phyloP scores from a whole-genome alignment of 257 asterid species.

The Jacaranda copaia region DNA sequence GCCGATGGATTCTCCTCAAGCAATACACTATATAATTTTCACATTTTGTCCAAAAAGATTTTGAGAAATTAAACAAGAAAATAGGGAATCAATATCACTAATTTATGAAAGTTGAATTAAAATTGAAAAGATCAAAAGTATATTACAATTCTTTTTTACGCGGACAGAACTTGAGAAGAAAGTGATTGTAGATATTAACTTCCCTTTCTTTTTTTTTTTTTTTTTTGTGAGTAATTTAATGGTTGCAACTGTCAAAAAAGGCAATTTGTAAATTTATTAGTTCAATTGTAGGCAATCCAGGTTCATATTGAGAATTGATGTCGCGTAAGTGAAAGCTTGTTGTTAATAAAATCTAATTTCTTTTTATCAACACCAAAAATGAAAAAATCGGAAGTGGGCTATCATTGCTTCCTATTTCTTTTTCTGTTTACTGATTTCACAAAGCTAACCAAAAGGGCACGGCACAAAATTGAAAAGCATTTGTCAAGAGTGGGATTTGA shows the following conservation, averaged over 20 bases:
- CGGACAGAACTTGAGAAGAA: neutral
- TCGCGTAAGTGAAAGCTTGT: neutral
- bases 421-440: no score
- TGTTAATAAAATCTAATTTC: neutral
- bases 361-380: no score
- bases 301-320: neutral
- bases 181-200: neutral
- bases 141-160: neutral
- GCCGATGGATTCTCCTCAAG: no score
- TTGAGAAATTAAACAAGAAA: neutral
- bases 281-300: no score
- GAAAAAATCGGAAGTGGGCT: no score
- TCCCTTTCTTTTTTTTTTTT: no score
- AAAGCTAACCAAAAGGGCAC: no score
- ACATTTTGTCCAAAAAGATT: no score
- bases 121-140: neutral
- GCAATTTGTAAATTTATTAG: neutral
- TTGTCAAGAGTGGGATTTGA: constrained; percentile 96
- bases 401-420: no score
- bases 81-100: neutral
- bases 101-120: neutral
- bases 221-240: neutral
- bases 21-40: no score
- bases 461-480: no score
- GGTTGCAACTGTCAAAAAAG: no score